Percentiles rank a stretch among this genome's conserved stretches.
Evolutionary conservation across 2,329 filamentous ascomycete species (phyloP).

Genomic region (Fusarium buxicola): DNA sequence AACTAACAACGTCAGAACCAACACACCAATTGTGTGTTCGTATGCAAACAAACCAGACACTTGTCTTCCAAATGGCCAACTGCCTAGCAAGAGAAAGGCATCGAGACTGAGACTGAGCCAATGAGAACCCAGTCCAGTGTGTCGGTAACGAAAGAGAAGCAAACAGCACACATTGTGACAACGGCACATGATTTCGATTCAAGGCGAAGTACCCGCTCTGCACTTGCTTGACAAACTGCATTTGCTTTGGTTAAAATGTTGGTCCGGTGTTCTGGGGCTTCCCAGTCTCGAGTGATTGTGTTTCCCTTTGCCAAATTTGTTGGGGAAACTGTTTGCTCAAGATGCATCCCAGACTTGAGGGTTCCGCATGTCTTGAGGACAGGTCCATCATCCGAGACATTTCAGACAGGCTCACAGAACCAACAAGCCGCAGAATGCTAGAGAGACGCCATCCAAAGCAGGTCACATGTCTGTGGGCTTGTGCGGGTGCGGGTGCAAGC

Average conservation of each 20-base stretch:
- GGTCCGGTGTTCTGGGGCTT: slow-evolving; percentile 4
- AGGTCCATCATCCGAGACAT: slow-evolving; percentile 9
- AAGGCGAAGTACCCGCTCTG: slow-evolving; percentile 4
- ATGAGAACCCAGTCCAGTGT: slow-evolving; percentile 13
- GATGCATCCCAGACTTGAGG: not conserved
- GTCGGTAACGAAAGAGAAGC: slow-evolving; percentile 26
- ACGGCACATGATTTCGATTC: slow-evolving; percentile 20
- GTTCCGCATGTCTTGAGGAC: not conserved
- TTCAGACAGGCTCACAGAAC: not conserved
- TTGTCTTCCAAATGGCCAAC: slow-evolving; percentile 23
- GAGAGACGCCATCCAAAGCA: slow-evolving; percentile 20
- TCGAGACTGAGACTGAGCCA: not conserved
- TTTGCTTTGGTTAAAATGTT: not conserved
- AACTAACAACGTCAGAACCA: slow-evolving; percentile 13
- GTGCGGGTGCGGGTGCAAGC: slow-evolving; percentile 45
- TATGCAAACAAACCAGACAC: slow-evolving; percentile 21
- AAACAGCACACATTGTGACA: not conserved
- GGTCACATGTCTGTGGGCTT: slow-evolving; percentile 43
- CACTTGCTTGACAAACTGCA: not conserved
- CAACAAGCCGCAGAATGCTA: slow-evolving; percentile 25
- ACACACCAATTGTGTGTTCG: slow-evolving; percentile 24
- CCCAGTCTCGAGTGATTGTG: not conserved
- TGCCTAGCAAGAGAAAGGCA: slow-evolving; percentile 1
- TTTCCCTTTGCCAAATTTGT: not conserved
- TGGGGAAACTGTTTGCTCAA: slow-evolving; percentile 1